Evolutionary conservation across 2,329 filamentous ascomycete species (phyloP).

Genomic region (Aspergillus clavatus): DNA sequence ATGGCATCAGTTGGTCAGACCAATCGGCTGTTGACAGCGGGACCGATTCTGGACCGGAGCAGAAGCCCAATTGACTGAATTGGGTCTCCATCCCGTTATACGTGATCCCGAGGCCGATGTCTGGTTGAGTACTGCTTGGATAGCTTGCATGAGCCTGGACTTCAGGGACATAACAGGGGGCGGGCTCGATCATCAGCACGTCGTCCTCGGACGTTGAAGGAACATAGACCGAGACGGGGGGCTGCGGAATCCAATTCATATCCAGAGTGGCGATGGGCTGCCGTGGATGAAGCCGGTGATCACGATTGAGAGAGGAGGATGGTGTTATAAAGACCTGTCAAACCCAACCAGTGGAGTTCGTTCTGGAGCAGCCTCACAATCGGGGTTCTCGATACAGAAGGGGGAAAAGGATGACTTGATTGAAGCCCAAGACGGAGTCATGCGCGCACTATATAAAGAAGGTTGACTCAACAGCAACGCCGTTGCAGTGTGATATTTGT

Average conservation of each 20-base stretch:
- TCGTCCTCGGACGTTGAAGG: constrained; percentile 9
- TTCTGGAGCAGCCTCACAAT: constrained; percentile 9
- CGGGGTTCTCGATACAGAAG: constrained; percentile 1
- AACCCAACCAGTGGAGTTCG: not conserved
- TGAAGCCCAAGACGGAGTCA: not conserved
- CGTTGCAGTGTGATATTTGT: constrained; percentile 17
- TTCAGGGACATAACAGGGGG: constrained; percentile 22
- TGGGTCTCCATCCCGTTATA: constrained; percentile 21
- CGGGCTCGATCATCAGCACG: constrained; percentile 12
- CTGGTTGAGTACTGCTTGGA: constrained; percentile 12
- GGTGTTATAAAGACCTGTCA: too few species aligned
- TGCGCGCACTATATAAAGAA: constrained; percentile 24
- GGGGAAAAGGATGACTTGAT: constrained; percentile 6
- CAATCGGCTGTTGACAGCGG: constrained; percentile 19
- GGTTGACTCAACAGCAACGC: constrained; percentile 19
- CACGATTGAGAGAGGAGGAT: too few species aligned
- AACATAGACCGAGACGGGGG: constrained; percentile 14
- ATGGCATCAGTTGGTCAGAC: constrained; percentile 18
- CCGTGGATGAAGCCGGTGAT: too few species aligned
- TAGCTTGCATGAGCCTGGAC: constrained; percentile 14
- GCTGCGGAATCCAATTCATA: constrained; percentile 23
- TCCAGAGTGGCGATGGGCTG: constrained; percentile 3
- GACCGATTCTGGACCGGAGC: constrained; percentile 15
- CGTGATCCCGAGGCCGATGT: constrained; percentile 31
- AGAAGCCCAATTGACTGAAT: constrained; percentile 18